These are phyloP conservation scores for Cordyceps tenuipes DNA, from an alignment of 2,329 filamentous ascomycete genomes.

Conservation along the genomic window DNA sequence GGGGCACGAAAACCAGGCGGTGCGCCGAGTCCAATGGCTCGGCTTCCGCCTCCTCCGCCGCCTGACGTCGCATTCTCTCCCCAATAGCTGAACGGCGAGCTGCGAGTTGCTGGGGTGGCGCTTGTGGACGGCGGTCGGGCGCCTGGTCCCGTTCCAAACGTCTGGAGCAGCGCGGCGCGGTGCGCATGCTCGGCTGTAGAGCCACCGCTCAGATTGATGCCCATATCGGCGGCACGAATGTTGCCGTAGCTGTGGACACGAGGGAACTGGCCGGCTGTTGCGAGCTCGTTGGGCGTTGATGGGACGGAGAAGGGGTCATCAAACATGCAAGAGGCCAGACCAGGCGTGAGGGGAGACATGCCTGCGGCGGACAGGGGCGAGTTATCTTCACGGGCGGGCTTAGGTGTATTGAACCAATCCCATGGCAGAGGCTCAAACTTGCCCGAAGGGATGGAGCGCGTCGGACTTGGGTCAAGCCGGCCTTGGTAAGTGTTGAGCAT, in stretches of 20 bases:
- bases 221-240: constrained; percentile 12
- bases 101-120: constrained; percentile 16
- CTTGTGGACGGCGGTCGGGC: constrained; percentile 1
- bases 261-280: neutral
- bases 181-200: constrained; percentile 24
- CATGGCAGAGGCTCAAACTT: constrained; percentile 38
- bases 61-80: constrained; percentile 13
- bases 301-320: constrained; percentile 10
- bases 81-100: constrained; percentile 25
- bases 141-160: constrained; percentile 19
- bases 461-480: constrained; percentile 24
- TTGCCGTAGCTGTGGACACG: constrained; percentile 12
- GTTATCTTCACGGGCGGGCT: constrained; percentile 16
- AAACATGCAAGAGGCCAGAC: neutral
- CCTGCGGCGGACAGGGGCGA: constrained; percentile 3
- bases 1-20: constrained; percentile 16
- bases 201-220: constrained; percentile 9
- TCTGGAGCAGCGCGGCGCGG: constrained; percentile 27
- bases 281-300: neutral
- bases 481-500: constrained; percentile 33
- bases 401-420: constrained; percentile 38
- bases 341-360: constrained; percentile 7
- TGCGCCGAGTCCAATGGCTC: constrained; percentile 15
- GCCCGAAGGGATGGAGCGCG: constrained; percentile 20
- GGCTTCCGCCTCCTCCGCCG: constrained; percentile 13